Evolutionary conservation across 2,329 filamentous ascomycete species (phyloP).

Genomic region (Ascochyta clinopodiicola): DNA sequence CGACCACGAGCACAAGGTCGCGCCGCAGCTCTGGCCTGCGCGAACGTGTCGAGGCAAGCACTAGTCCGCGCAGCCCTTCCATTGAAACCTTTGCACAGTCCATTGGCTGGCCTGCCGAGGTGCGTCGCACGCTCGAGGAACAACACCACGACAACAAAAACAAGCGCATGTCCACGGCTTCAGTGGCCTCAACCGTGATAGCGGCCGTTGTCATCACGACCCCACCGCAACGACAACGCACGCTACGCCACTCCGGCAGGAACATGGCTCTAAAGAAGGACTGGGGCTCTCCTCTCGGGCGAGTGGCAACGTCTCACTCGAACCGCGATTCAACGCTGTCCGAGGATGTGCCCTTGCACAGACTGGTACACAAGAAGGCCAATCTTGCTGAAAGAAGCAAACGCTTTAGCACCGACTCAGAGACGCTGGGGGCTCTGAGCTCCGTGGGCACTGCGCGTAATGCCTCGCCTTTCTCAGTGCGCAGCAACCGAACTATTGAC

Average conservation of each 20-base stretch:
- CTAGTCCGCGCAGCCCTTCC: constrained; percentile 45
- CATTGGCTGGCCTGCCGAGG: constrained; percentile 57
- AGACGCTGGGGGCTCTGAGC: constrained; percentile 21
- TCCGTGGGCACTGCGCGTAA: constrained; percentile 26
- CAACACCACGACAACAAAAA: constrained; percentile 39
- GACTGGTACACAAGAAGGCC: constrained; percentile 58
- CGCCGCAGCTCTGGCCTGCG: constrained; percentile 39
- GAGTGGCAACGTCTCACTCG: constrained; percentile 53
- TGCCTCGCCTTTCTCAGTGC: constrained; percentile 39
- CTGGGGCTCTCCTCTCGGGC: constrained; percentile 38
- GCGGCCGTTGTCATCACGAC: constrained; percentile 62
- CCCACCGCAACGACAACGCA: constrained; percentile 53
- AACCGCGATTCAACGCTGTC: constrained; percentile 55
- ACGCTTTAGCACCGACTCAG: constrained; percentile 40
- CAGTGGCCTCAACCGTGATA: constrained; percentile 61
- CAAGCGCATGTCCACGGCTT: constrained; percentile 58
- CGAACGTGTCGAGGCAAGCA: constrained; percentile 43
- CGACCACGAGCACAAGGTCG: constrained; percentile 26
- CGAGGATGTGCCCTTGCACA: constrained; percentile 54
- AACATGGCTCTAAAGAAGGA: constrained; percentile 59
- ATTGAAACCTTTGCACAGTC: constrained; percentile 58
- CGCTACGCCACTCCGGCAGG: constrained; percentile 62
- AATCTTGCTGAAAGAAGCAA: constrained; percentile 55
- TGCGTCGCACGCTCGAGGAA: constrained; percentile 33
- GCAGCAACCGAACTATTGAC: constrained; percentile 33